A percentile compares a stretch with the other conserved stretches of the same genome.
These are phyloP conservation scores for Centrapalus pauciflorus DNA, from an alignment of 129 eudicot species.

Conservation along the genomic window DNA sequence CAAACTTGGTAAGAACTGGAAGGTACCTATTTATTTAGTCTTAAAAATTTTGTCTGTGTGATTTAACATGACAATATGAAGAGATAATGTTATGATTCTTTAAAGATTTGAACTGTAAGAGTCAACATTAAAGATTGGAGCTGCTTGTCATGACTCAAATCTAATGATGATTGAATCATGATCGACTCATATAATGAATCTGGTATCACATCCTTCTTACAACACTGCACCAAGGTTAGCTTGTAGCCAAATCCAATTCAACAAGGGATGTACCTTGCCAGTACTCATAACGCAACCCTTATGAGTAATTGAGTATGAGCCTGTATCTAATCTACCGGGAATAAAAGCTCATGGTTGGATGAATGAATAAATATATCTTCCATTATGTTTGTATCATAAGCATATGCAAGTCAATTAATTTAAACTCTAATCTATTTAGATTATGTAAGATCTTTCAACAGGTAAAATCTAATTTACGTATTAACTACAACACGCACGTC, in stretches of 20 bases:
- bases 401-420: conserved; percentile 1
- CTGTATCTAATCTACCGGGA: neutral
- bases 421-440: neutral
- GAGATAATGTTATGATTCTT: neutral
- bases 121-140: neutral
- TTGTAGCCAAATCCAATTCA: conserved; percentile 9
- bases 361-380: neutral
- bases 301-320: neutral
- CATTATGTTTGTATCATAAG: neutral
- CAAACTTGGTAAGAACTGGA: neutral
- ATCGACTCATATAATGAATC: neutral
- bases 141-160: conserved; percentile 1
- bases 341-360: neutral
- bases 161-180: neutral
- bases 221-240: neutral
- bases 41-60: too few species aligned
- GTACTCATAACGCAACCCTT: neutral
- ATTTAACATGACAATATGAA: too few species aligned
- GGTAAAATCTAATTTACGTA: conserved; percentile 2
- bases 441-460: neutral
- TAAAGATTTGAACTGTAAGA: neutral
- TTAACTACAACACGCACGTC: neutral
- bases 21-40: neutral
- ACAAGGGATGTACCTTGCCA: neutral
- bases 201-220: neutral